Evolutionary conservation across 1,284 basidiomycete genomes (phyloP).

Genomic region (Afroboletus lepidellus): DNA sequence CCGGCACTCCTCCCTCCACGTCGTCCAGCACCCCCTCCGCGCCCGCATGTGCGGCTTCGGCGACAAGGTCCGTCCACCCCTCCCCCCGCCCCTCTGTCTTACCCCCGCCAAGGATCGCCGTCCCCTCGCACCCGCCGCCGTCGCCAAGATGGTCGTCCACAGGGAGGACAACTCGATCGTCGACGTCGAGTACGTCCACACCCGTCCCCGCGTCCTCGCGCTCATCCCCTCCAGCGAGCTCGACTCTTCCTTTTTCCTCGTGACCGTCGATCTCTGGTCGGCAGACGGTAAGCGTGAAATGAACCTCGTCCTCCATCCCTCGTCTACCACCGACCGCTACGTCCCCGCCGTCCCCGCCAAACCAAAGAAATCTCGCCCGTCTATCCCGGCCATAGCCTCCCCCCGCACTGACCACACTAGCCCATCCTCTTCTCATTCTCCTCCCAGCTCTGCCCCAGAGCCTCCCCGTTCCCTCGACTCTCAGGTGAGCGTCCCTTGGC

Average conservation of each 20-base stretch:
- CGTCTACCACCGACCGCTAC: conserved; percentile 66
- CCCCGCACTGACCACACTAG: conserved; percentile 42
- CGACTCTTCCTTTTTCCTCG: conserved; percentile 82
- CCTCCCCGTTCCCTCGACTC: conserved; percentile 30
- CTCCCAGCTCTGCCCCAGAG: conserved; percentile 30
- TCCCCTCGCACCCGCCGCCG: conserved; percentile 85
- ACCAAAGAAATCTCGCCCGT: conserved; percentile 45
- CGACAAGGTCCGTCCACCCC: conserved; percentile 67
- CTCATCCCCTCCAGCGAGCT: conserved; percentile 57
- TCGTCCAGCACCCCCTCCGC: conserved; percentile 83
- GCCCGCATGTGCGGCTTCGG: conserved; percentile 94
- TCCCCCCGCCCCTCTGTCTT: conserved; percentile 5
- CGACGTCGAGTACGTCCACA: conserved; percentile 67
- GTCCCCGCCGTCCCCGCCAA: conserved; percentile 55
- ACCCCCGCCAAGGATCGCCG: conserved; percentile 70
- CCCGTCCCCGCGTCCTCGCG: conserved; percentile 9
- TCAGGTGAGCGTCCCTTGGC: conserved; percentile 26
- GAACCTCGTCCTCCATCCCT: conserved; percentile 85
- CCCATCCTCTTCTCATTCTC: conserved; percentile 34
- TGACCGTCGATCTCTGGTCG: conserved; percentile 88
- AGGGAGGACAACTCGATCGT: conserved; percentile 67
- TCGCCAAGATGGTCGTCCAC: conserved; percentile 75
- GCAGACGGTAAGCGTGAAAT: conserved; percentile 76
- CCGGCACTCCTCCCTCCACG: conserved; percentile 79
- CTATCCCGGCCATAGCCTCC: conserved; percentile 36